Conservation (phyloP, 129 eudicot species). For the Sambucus nigra region DNA sequence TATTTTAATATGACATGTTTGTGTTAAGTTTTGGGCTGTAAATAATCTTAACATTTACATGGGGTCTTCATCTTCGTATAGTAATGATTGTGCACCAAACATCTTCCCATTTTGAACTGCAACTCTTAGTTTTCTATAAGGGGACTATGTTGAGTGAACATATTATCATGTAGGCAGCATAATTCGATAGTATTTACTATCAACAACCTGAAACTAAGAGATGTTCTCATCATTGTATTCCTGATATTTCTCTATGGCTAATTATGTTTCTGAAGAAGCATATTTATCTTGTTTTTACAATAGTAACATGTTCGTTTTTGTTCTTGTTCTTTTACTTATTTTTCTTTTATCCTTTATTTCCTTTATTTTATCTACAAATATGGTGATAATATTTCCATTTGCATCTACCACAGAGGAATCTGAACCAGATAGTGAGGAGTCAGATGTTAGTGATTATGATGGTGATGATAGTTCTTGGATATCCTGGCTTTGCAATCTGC, state of each 20-base stretch:
- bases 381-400: background rate
- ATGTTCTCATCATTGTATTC: too few species aligned
- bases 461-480: constrained; percentile 91
- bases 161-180: too few species aligned
- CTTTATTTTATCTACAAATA: background rate
- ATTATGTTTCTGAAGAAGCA: background rate
- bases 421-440: constrained; percentile 82
- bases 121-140: background rate
- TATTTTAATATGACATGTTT: background rate
- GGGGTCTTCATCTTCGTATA: constrained; percentile 90
- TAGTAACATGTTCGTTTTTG: background rate
- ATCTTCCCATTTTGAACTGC: background rate
- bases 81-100: constrained; percentile 45
- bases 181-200: too few species aligned
- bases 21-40: constrained; percentile 47
- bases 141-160: background rate
- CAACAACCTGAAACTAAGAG: too few species aligned
- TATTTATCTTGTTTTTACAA: background rate
- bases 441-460: constrained; percentile 85
- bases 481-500: constrained; percentile 87
- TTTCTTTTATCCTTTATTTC: background rate
- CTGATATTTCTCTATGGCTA: background rate
- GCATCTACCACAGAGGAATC: constrained; percentile 51
- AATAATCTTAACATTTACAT: constrained; percentile 65
- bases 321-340: background rate